phyloP scores from a whole-genome alignment of 2,329 filamentous ascomycete genomes.

The Colletotrichum simmondsii region DNA sequence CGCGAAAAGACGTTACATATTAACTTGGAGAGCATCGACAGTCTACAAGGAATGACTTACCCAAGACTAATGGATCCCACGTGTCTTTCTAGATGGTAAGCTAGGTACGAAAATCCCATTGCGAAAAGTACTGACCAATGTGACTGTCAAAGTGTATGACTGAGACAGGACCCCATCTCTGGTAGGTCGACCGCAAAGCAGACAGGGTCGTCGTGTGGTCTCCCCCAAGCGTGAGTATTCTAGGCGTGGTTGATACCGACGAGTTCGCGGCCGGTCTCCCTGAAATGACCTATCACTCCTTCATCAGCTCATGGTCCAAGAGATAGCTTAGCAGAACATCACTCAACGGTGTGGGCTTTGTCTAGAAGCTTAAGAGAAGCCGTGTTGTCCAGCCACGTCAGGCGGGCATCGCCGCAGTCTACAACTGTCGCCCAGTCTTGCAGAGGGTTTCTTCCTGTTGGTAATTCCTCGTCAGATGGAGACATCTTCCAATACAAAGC shows the following conservation, averaged over 20 bases:
- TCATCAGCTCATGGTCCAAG: not conserved
- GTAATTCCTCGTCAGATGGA: slow-evolving; percentile 23
- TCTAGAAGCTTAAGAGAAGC: slow-evolving; percentile 80
- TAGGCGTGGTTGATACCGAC: slow-evolving; percentile 54
- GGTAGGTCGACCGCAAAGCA: slow-evolving; percentile 68
- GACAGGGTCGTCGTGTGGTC: slow-evolving; percentile 74
- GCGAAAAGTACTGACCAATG: slow-evolving; percentile 54
- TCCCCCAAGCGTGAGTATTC: slow-evolving; percentile 71
- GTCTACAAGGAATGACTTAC: slow-evolving; percentile 40
- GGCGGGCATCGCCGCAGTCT: slow-evolving; percentile 83
- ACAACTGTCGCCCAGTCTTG: slow-evolving; percentile 57
- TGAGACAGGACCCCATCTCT: slow-evolving; percentile 67
- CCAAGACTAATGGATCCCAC: slow-evolving; percentile 74
- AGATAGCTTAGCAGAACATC: not conserved
- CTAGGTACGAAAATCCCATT: slow-evolving; percentile 24
- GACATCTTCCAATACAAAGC: no score
- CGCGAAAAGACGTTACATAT: not conserved
- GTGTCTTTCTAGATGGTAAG: slow-evolving; percentile 61
- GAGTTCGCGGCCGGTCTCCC: slow-evolving; percentile 52
- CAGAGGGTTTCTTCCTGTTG: slow-evolving; percentile 26
- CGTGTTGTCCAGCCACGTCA: slow-evolving; percentile 82
- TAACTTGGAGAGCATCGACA: slow-evolving; percentile 6
- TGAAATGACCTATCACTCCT: slow-evolving; percentile 41
- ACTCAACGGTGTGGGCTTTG: slow-evolving; percentile 66
- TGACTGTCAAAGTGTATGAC: slow-evolving; percentile 76